phyloP scores from a whole-genome alignment of 1,284 basidiomycete species.

The Moesziomyces aphidis region DNA sequence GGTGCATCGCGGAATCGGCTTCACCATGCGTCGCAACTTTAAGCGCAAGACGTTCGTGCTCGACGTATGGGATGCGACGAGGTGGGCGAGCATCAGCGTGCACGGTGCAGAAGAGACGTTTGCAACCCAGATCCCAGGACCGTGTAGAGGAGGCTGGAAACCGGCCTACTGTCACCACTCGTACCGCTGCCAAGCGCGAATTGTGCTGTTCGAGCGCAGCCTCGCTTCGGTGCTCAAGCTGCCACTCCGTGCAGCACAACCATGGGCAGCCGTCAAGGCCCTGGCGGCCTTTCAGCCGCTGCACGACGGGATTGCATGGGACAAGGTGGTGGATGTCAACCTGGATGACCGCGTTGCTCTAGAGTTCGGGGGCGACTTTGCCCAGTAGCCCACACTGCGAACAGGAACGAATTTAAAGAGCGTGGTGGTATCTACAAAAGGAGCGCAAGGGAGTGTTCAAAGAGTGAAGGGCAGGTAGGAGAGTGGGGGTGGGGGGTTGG shows the following conservation, averaged over 20 bases:
- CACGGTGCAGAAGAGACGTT: conserved; percentile 14
- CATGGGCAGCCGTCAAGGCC: neutral
- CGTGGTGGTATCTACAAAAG: neutral
- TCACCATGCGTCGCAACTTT: conserved; percentile 28
- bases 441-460: neutral
- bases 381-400: conserved; percentile 4
- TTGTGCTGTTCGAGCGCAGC: conserved; percentile 15
- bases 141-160: conserved; percentile 24
- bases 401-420: neutral
- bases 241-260: conserved; percentile 3
- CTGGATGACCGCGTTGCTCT: conserved; percentile 37
- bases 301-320: conserved; percentile 17
- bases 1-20: conserved; percentile 17
- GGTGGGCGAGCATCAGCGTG: conserved; percentile 27
- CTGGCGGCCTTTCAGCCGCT: conserved; percentile 1
- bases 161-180: conserved; percentile 43
- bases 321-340: conserved; percentile 1
- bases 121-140: conserved; percentile 39
- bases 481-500: neutral
- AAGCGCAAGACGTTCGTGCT: conserved; percentile 9
- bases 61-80: conserved; percentile 24
- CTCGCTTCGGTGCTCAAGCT: neutral
- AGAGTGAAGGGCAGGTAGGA: conserved; percentile 6
- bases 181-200: conserved; percentile 20
- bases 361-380: conserved; percentile 44